A percentile compares a stretch with the other conserved stretches of the same genome.
These are phyloP conservation scores for Polychaeton citri DNA, from an alignment of 2,329 filamentous ascomycete genomes.

Conservation along the genomic window DNA sequence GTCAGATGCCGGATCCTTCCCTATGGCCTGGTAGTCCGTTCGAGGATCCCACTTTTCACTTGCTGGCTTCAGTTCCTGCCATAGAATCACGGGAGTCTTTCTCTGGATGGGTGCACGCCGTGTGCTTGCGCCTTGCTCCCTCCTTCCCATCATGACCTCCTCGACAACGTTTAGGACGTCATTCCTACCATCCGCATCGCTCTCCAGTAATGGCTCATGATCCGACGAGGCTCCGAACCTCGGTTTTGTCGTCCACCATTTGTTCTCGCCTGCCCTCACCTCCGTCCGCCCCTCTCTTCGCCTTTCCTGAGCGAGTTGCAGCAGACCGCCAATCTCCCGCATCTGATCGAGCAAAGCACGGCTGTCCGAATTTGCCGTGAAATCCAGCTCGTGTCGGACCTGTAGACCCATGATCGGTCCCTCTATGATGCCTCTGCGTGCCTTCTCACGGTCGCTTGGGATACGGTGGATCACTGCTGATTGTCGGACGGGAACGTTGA, in stretches of 20 bases:
- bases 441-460: constrained; percentile 38
- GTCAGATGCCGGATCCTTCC: constrained; percentile 28
- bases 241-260: constrained; percentile 46
- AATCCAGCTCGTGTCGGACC: constrained; percentile 41
- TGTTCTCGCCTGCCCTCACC: constrained; percentile 37
- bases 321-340: constrained; percentile 43
- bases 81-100: constrained; percentile 35
- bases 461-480: constrained; percentile 40
- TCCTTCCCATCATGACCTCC: constrained; percentile 8
- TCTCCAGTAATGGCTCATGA: constrained; percentile 22
- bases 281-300: constrained; percentile 41
- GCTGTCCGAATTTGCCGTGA: constrained; percentile 24
- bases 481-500: constrained; percentile 45
- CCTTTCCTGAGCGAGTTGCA: constrained; percentile 47
- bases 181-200: constrained; percentile 18
- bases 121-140: constrained; percentile 14
- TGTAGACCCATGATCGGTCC: constrained; percentile 45
- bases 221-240: constrained; percentile 41
- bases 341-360: constrained; percentile 37
- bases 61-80: constrained; percentile 38
- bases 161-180: constrained; percentile 14
- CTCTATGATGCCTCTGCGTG: constrained; percentile 42
- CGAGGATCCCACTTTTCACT: constrained; percentile 43
- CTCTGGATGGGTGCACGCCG: constrained; percentile 11
- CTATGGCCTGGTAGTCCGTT: constrained; percentile 43